phyloP scores from a whole-genome alignment of 805 yeast genomes.

The Suhomyces canberraensis region DNA sequence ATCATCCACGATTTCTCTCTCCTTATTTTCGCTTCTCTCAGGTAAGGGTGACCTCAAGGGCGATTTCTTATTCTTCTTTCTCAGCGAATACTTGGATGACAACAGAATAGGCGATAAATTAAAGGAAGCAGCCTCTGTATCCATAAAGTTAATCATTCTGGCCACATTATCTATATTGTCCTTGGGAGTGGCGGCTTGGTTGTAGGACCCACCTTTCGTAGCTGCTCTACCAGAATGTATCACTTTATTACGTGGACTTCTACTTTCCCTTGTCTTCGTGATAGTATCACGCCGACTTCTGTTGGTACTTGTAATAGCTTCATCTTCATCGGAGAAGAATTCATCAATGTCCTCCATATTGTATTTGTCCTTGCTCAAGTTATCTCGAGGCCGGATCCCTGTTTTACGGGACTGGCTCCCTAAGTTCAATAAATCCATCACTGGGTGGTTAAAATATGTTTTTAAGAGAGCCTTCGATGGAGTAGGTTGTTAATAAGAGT shows the following conservation, averaged over 20 bases:
- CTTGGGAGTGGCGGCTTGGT: conserved; percentile 9
- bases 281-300: conserved; percentile 2
- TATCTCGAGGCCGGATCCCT: conserved; percentile 48
- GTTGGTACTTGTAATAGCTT: conserved; percentile 13
- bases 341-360: conserved; percentile 70
- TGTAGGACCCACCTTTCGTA: conserved; percentile 1
- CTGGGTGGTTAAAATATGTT: neutral
- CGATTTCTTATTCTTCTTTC: conserved; percentile 23
- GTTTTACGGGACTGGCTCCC: conserved; percentile 67
- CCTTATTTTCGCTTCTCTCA: conserved; percentile 10
- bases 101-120: conserved; percentile 28
- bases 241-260: neutral
- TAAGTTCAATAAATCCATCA: conserved; percentile 42
- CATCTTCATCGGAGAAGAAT: conserved; percentile 55
- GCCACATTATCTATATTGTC: conserved; percentile 26
- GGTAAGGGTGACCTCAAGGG: conserved; percentile 31
- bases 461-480: neutral
- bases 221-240: neutral
- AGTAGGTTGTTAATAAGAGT: neutral
- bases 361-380: conserved; percentile 51
- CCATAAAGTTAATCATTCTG: conserved; percentile 33
- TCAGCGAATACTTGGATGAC: conserved; percentile 14
- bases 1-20: conserved; percentile 2
- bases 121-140: conserved; percentile 27
- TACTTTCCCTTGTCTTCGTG: neutral